A percentile compares a stretch with the other conserved stretches of the same genome.
Evolutionary conservation across 208 protist species (phyloP).

Genomic region (Crithidia mellificae): DNA sequence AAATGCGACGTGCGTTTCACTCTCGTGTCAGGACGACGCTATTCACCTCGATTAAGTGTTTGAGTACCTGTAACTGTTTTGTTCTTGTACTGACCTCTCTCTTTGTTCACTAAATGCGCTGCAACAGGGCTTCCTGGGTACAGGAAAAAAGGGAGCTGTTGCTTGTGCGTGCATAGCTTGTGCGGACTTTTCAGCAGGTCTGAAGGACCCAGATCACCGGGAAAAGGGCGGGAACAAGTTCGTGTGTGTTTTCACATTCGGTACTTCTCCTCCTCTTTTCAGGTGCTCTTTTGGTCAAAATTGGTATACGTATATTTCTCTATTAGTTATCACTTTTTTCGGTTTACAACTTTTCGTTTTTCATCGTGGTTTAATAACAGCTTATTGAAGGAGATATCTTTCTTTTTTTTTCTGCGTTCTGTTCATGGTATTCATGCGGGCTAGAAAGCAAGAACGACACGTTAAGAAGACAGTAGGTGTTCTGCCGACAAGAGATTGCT

Average conservation of each 20-base stretch:
- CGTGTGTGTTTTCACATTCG: conserved; percentile 29
- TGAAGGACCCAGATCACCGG: background rate
- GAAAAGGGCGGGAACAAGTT: background rate
- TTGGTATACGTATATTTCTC: conserved; percentile 13
- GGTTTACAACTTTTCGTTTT: background rate
- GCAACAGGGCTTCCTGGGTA: no score
- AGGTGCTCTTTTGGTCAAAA: background rate
- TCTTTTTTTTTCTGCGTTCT: background rate
- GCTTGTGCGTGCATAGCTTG: background rate
- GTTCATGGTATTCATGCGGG: background rate
- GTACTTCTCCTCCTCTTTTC: conserved; percentile 9
- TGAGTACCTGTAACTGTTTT: no score
- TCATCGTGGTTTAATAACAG: background rate
- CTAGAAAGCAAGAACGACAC: background rate
- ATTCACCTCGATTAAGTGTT: no score
- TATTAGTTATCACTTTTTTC: conserved; percentile 8
- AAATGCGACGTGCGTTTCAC: no score
- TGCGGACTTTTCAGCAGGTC: background rate
- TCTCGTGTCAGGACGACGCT: no score
- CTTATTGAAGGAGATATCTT: background rate
- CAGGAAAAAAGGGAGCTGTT: no score
- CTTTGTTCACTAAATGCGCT: no score
- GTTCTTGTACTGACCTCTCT: no score
- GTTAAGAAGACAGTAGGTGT: background rate
- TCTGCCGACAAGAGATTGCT: no score